Evolutionary conservation across 2,329 filamentous ascomycete genomes (phyloP), one percentile per base, ranked within the genome.

Genomic region (Phialocephala sp.): DNA sequence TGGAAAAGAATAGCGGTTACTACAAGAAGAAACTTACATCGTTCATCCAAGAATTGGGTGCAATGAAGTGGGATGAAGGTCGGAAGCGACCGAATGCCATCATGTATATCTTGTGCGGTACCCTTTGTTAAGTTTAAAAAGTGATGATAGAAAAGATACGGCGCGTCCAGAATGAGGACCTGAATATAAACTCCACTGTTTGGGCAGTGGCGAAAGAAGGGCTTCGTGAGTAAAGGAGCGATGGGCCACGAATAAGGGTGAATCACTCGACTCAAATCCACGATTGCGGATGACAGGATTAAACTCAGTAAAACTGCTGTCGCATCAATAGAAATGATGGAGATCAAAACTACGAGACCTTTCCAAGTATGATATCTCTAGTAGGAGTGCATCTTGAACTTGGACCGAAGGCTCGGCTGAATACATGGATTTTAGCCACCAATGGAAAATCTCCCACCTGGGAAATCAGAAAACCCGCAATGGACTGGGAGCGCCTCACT

Each of bases 11-110:
- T 32, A 32, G 6, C 27, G 6, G 27, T 32, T 32, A 6, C 3
- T 32, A 32, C 6, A 32, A 32, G 27, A 32, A 32, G 6, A 32
- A 32, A 32, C 27, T 3, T 32, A 32, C 27, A 68, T 89, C 87
- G 66, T 88, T 88, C 79, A 84, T 82, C 71, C 83, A 85, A 68
- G 80, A 77, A 41, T 80, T 69, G 0, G 84, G 84, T 1, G 84
- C 82, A 5, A 82, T 82, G 73, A 82, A 87, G 72, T 87, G 85
- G 12, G 85, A 77, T 2, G 70, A 67, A 45, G 68, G 68, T 14
- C 69, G 69, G 27, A 67, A 69, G 24, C 67, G 67, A 50, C 37
- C 65, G 58, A 71, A 71, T 20, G 57, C 50, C 65, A 66, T 66
- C 5, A 15, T 54, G 6, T 14, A 54, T 15, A 27, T 22, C 45